Evolutionary conservation across 176 grass and related monocot genomes (phyloP).

Genomic region (Aechmea fasciata): DNA sequence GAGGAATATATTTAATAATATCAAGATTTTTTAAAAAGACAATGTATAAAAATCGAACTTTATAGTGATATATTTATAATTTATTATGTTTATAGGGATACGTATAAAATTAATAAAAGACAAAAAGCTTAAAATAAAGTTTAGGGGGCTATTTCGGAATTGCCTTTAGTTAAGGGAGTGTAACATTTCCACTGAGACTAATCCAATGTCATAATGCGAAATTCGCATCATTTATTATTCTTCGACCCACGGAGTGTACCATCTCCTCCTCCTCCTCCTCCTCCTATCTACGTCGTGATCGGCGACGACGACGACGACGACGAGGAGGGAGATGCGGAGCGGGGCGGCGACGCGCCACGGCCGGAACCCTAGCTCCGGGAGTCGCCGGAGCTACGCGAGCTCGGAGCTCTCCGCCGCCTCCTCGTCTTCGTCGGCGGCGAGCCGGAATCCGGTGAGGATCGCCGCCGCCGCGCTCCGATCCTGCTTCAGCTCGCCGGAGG

Average conservation of each 20-base stretch:
- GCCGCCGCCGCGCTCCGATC: conserved; percentile 34
- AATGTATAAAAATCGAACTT: no score
- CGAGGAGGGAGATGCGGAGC: not conserved
- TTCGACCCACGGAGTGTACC: not conserved
- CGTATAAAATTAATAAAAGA: no score
- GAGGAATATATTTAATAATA: no score
- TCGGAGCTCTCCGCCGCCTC: conserved; percentile 27
- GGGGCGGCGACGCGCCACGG: not conserved
- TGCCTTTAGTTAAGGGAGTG: no score
- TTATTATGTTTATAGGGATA: no score
- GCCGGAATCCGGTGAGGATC: conserved; percentile 10
- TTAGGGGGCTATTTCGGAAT: no score
- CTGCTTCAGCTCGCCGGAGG: conserved; percentile 46
- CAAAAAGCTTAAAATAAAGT: no score
- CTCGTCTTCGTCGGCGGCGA: conserved; percentile 13
- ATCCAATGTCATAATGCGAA: no score
- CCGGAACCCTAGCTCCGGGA: not conserved
- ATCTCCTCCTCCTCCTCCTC: not conserved
- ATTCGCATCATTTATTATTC: no score
- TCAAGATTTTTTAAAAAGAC: no score
- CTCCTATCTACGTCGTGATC: not conserved
- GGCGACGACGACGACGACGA: not conserved
- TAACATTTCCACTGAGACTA: no score
- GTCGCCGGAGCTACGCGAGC: conserved; percentile 27
- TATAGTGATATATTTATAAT: no score